Evolutionary conservation across 176 grass and related monocot genomes (phyloP).

Genomic region (Carex kokanica): DNA sequence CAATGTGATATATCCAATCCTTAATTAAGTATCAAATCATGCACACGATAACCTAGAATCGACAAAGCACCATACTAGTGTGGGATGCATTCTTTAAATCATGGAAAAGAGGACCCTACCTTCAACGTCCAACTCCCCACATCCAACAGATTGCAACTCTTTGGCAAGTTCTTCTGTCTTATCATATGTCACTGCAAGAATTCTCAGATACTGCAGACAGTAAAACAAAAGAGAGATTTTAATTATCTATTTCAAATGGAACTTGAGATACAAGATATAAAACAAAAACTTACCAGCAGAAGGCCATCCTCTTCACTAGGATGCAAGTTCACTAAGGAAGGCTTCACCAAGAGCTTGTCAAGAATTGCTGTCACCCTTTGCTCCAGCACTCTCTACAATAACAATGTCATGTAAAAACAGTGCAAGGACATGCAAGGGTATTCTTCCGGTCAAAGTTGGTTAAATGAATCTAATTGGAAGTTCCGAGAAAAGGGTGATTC

Average conservation of each 20-base stretch:
- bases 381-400: conserved; percentile 93
- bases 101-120: conserved; percentile 41
- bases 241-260: conserved; percentile 13
- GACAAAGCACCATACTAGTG: not conserved
- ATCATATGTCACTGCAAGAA: conserved; percentile 83
- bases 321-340: conserved; percentile 80
- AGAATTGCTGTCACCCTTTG: conserved; percentile 94
- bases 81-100: not conserved
- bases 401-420: conserved; percentile 36
- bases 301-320: conserved; percentile 76
- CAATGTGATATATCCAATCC: not conserved
- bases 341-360: conserved; percentile 88
- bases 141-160: conserved; percentile 85
- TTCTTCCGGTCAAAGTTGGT: not conserved
- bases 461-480: not conserved
- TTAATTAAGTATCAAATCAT: not conserved
- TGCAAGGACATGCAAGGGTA: not conserved
- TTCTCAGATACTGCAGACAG: conserved; percentile 78
- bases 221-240: conserved; percentile 28
- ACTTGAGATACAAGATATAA: conserved; percentile 24
- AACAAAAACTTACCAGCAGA: conserved; percentile 54
- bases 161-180: conserved; percentile 94
- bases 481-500: not conserved
- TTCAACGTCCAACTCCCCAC: conserved; percentile 99
- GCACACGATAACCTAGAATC: not conserved